Evolutionary conservation across 1,284 basidiomycete species (phyloP).

Genomic region (Ceratobasidium sp.): DNA sequence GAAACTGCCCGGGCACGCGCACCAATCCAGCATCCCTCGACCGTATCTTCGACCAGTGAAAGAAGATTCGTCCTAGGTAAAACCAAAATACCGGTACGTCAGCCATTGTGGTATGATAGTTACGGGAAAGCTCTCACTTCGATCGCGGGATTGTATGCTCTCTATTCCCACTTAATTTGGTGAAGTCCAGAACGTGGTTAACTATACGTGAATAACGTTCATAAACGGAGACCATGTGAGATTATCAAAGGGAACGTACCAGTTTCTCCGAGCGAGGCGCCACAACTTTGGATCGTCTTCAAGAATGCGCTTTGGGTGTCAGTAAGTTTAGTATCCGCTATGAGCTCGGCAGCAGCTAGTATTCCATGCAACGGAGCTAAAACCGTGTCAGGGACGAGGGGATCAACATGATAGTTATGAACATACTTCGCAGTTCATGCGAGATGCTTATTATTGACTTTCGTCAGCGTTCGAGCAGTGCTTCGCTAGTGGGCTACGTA

Average conservation of each 20-base stretch:
- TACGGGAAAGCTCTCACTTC: conserved; percentile 56
- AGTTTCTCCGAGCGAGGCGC: conserved; percentile 80
- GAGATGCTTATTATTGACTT: conserved; percentile 70
- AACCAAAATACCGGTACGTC: not conserved
- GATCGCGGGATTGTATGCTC: conserved; percentile 74
- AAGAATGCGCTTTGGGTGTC: conserved; percentile 85
- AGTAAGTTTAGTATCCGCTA: conserved; percentile 80
- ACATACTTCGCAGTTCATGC: conserved; percentile 73
- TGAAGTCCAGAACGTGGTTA: conserved; percentile 96
- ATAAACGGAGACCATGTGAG: no score
- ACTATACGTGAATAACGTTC: conserved; percentile 63
- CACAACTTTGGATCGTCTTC: conserved; percentile 86
- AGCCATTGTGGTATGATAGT: not conserved
- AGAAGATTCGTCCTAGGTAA: conserved; percentile 77
- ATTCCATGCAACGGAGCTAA: conserved; percentile 86
- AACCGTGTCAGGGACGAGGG: not conserved
- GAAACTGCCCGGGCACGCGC: conserved; percentile 80
- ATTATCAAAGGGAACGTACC: not conserved
- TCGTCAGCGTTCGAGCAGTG: conserved; percentile 44
- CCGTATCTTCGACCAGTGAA: conserved; percentile 90
- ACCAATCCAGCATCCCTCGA: conserved; percentile 94
- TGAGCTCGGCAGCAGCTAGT: conserved; percentile 85
- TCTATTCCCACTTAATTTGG: conserved; percentile 88
- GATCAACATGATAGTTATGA: not conserved
- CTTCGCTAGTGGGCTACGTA: conserved; percentile 51